A percentile compares a stretch with the other conserved stretches of the same genome.
Evolutionary conservation across 345 rosid species (phyloP).

Genomic region (Boechera stricta): DNA sequence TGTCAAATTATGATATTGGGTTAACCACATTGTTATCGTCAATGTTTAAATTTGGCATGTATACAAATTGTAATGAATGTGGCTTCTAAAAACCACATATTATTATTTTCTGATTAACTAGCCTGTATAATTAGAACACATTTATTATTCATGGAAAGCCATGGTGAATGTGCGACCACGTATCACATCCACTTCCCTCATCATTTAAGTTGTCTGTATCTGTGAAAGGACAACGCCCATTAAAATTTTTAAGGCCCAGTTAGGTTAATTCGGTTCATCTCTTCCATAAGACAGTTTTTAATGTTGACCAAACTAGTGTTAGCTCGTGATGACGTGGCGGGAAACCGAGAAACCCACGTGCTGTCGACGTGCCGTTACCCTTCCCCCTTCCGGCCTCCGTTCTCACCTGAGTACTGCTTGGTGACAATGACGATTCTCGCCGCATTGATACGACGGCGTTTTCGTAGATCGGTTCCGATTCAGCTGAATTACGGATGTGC

Average conservation of each 20-base stretch:
- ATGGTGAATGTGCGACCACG: slow-evolving; percentile 37
- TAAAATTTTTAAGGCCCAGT: slow-evolving; percentile 19
- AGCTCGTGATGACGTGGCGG: slow-evolving; percentile 35
- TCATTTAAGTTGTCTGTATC: neutral
- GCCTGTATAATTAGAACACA: neutral
- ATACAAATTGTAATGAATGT: too few relatives aligned
- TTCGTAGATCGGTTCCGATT: slow-evolving; percentile 27
- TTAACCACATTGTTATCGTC: too few relatives aligned
- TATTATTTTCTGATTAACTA: neutral
- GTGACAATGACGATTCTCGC: slow-evolving; percentile 46
- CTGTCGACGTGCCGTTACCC: neutral
- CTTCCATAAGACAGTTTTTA: neutral
- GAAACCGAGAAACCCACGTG: slow-evolving; percentile 15
- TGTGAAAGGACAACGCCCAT: slow-evolving; percentile 15
- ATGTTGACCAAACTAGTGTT: slow-evolving; percentile 10
- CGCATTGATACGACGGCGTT: slow-evolving; percentile 46
- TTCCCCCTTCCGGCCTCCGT: neutral
- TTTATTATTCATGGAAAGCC: neutral
- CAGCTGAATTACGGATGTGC: slow-evolving; percentile 29
- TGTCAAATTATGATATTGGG: too few relatives aligned
- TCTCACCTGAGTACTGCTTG: neutral
- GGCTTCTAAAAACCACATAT: slow-evolving; percentile 1
- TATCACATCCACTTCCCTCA: slow-evolving; percentile 26
- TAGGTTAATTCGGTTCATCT: too few relatives aligned
- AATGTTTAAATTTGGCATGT: too few relatives aligned